Base-by-base conservation (phyloP, 768 basidiomycete genomes). In the Pleurotus salmoneostramineus region DNA sequence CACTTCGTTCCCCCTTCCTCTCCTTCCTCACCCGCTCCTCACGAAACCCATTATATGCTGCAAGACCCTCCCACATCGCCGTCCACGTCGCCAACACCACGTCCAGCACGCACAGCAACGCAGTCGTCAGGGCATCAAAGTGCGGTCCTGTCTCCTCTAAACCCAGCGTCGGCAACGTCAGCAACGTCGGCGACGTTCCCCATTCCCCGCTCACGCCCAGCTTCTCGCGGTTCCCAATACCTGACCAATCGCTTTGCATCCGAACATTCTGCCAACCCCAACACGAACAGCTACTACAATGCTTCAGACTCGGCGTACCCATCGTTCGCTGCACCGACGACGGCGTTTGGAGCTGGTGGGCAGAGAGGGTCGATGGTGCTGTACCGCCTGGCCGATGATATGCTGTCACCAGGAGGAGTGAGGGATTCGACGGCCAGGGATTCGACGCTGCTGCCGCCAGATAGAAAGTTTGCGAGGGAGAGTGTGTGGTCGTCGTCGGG, bases 281-380 rank as follows among this genome's bases (percentile, higher is more conserved):
- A 45, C 32, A 40, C 47, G 42, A 32, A 21, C 56, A 57, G 45
- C 50, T 54, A 43, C 51, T 33, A 57, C 60, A 37, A 47, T 27
- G 11, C 52, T 34, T 37, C 37, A 49, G 36, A 33, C 47, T 34
- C 45, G 31, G 33, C 49, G 32, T 45, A 31, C 45, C 37, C 57
- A 42, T 6, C 45, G n/a, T 43, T 50, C 17, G 31, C 57, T 49
- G 21, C 57, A 0, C 37, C 50, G 37, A 50, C 37, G 12, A 51
- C 32, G 17, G 40, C 17, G 7, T 33, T 49, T 65, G 74, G 79
- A 49, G 21, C 36, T 14, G 44, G 60, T 3, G 60, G 62, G 27
- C 58, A 63, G 3, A 66, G 70, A 5, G 82, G 83, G 0, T 84
- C 83, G 47, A 88, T 89, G 87, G 72, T 89, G 33, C 75, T 89